Percentiles rank a stretch among this genome's conserved stretches.
phyloP scores from a whole-genome alignment of 1,284 basidiomycete genomes.

The Sparassis latifolia region DNA sequence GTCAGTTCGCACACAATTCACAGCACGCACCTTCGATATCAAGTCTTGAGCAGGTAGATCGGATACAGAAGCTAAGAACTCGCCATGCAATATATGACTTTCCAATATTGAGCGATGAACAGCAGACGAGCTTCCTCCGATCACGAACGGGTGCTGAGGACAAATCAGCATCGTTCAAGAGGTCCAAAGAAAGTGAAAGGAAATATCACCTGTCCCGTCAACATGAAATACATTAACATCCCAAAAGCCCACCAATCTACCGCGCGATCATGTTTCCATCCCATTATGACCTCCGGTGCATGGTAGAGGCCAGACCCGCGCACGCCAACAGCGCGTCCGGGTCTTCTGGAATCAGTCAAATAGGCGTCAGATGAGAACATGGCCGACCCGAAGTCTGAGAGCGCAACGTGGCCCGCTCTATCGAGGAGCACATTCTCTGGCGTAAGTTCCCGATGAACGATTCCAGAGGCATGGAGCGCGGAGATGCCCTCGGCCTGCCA shows the following conservation, averaged over 20 bases:
- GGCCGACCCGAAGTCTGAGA: conserved; percentile 28
- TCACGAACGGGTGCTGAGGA: conserved; percentile 32
- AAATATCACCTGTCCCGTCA: conserved; percentile 42
- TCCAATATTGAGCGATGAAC: conserved; percentile 15
- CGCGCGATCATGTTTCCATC: conserved; percentile 64
- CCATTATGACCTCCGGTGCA: conserved; percentile 68
- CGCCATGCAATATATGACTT: conserved; percentile 20
- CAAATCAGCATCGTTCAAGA: too few species aligned
- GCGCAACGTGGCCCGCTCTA: conserved; percentile 57
- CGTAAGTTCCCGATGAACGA: conserved; percentile 38
- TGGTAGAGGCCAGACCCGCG: conserved; percentile 39
- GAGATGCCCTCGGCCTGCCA: conserved; percentile 16
- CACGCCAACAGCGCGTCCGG: neutral
- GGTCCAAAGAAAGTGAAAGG: too few species aligned
- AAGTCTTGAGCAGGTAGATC: conserved; percentile 24
- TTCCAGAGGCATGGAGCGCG: conserved; percentile 20
- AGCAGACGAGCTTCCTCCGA: conserved; percentile 9
- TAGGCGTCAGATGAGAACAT: conserved; percentile 27
- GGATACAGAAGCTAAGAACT: conserved; percentile 15
- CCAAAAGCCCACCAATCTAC: conserved; percentile 87
- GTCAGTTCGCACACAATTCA: neutral
- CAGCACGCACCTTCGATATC: conserved; percentile 3
- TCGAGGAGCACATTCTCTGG: conserved; percentile 61
- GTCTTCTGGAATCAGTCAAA: neutral
- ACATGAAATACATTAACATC: conserved; percentile 67